phyloP scores from a whole-genome alignment of 2,329 filamentous ascomycete species.

The Rhexocercosporidium sp. region DNA sequence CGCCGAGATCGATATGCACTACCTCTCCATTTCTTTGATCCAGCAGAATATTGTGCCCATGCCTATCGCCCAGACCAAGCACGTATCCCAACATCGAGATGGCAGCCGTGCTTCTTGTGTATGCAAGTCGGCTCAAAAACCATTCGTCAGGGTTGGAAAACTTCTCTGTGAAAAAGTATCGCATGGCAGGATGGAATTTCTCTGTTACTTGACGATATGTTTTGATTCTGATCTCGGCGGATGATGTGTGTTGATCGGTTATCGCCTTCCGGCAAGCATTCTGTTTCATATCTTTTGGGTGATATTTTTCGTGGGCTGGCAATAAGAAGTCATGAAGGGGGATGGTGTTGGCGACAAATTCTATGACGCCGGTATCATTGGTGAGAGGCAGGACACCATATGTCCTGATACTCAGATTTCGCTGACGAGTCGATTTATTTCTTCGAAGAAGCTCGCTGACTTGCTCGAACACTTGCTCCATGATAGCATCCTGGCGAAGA shows the following conservation, averaged over 20 bases:
- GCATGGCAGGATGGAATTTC: constrained; percentile 89
- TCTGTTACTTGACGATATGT: constrained; percentile 80
- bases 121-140: constrained; percentile 88
- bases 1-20: constrained; percentile 95
- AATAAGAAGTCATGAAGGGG: constrained; percentile 91
- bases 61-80: constrained; percentile 89
- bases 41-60: constrained; percentile 95
- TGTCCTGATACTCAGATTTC: constrained; percentile 87
- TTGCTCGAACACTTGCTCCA: constrained; percentile 99
- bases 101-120: constrained; percentile 90
- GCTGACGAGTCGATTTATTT: constrained; percentile 84
- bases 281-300: constrained; percentile 81
- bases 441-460: constrained; percentile 88
- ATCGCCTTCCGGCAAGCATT: constrained; percentile 82
- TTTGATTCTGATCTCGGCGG: constrained; percentile 72
- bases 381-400: constrained; percentile 97
- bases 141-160: constrained; percentile 95
- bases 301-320: constrained; percentile 86
- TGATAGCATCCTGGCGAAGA: constrained; percentile 94
- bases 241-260: constrained; percentile 70
- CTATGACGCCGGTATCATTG: constrained; percentile 85
- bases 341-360: constrained; percentile 94
- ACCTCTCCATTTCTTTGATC: constrained; percentile 90
- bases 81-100: constrained; percentile 95
- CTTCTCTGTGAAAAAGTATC: constrained; percentile 95